These are phyloP conservation scores for Asterionellopsis glacialis DNA, from an alignment of 108 stramenopile genomes.

Conservation along the genomic window DNA sequence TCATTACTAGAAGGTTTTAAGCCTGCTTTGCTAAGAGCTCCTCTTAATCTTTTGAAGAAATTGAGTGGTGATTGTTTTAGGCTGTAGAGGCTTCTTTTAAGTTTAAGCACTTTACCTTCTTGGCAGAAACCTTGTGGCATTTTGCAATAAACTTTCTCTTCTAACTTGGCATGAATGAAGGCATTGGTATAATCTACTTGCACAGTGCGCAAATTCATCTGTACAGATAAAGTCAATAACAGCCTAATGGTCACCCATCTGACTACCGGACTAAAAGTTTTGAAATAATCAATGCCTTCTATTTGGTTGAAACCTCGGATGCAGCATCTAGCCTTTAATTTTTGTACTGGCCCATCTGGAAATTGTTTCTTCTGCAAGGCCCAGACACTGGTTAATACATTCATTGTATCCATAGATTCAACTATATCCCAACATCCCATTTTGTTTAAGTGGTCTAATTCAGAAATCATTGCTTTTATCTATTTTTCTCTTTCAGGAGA, in stretches of 20 bases:
- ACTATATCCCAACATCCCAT: too few relatives aligned
- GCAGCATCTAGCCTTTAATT: conserved; percentile 29
- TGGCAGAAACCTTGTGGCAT: conserved; percentile 8
- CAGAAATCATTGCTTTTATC: too few relatives aligned
- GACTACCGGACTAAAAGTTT: conserved; percentile 34
- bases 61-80: conserved; percentile 4
- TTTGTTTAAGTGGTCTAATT: too few relatives aligned
- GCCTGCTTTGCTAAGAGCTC: conserved; percentile 2
- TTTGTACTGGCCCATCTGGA: conserved; percentile 18
- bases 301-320: conserved; percentile 20
- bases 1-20: conserved; percentile 16
- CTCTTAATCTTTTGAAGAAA: conserved; percentile 17
- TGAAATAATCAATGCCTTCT: too few relatives aligned
- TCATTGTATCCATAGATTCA: too few relatives aligned
- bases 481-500: too few relatives aligned
- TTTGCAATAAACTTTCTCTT: conserved; percentile 19
- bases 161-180: conserved; percentile 19
- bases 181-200: conserved; percentile 7
- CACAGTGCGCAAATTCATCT: not conserved
- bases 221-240: conserved; percentile 2
- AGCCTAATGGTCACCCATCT: conserved; percentile 3
- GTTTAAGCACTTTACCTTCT: not conserved
- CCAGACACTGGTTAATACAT: conserved; percentile 20
- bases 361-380: conserved; percentile 20
- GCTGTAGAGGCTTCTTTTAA: conserved; percentile 13